Evolutionary conservation across 305 asterid genomes (phyloP).

Genomic region (Fraxinus velutina): DNA sequence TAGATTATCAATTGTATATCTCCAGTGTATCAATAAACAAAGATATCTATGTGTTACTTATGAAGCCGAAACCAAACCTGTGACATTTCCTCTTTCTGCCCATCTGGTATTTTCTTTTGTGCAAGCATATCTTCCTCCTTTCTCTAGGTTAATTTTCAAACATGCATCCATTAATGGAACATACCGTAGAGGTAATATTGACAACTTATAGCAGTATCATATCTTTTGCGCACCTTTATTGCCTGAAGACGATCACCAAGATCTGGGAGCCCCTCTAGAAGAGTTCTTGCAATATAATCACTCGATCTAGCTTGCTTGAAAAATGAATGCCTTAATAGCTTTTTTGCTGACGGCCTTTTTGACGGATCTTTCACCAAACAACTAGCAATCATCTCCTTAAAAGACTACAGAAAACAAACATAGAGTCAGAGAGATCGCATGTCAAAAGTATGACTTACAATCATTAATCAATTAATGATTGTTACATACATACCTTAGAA

Average conservation of each 20-base stretch:
- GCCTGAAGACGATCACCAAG: constrained; percentile 83
- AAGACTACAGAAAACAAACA: constrained; percentile 52
- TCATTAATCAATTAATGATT: neutral
- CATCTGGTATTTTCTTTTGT: constrained; percentile 96
- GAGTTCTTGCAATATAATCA: constrained; percentile 67
- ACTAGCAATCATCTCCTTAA: constrained; percentile 94
- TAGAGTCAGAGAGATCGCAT: constrained; percentile 5
- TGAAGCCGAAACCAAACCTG: constrained; percentile 62
- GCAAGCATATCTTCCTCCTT: constrained; percentile 99
- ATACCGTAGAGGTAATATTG: constrained; percentile 15
- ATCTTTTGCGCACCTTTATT: constrained; percentile 57
- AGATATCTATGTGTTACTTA: neutral
- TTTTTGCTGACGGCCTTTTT: constrained; percentile 86
- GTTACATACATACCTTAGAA: constrained; percentile 63
- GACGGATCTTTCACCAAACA: constrained; percentile 96
- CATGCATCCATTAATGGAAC: constrained; percentile 29
- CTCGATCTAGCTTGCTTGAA: constrained; percentile 94
- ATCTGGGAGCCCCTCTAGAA: constrained; percentile 83
- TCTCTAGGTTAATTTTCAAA: constrained; percentile 42
- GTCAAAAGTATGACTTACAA: constrained; percentile 17
- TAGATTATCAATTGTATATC: neutral
- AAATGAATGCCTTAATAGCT: constrained; percentile 72
- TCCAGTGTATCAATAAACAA: constrained; percentile 7
- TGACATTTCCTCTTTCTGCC: constrained; percentile 92
- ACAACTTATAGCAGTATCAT: constrained; percentile 12